Evolutionary conservation across 306 rosid genomes (phyloP).

Genomic region (Cicer bijugum): DNA sequence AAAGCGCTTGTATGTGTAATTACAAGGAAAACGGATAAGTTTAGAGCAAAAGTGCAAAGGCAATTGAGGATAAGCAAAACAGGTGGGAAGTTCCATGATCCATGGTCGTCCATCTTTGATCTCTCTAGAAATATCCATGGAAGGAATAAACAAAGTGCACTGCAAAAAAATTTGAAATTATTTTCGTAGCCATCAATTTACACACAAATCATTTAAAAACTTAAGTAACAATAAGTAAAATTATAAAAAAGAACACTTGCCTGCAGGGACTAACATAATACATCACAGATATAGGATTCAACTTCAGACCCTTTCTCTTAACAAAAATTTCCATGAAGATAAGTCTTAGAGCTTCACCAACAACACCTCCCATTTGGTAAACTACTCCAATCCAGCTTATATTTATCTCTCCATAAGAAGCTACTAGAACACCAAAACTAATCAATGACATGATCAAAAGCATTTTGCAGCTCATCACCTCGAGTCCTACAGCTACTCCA

Average conservation of each 20-base stretch:
- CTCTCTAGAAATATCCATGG: slow-evolving; percentile 98
- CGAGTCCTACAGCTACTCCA: slow-evolving; percentile 96
- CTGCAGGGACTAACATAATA: slow-evolving; percentile 99
- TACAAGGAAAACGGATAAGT: slow-evolving; percentile 97
- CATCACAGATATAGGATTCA: slow-evolving; percentile 93
- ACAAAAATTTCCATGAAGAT: slow-evolving; percentile 98
- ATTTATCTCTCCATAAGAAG: slow-evolving; percentile 93
- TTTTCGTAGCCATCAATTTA: slow-evolving; percentile 27
- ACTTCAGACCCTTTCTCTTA: slow-evolving; percentile 91
- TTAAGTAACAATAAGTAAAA: slow-evolving; percentile 3
- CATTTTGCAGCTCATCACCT: slow-evolving; percentile 93
- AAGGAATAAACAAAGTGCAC: slow-evolving; percentile 88
- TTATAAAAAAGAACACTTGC: slow-evolving; percentile 49
- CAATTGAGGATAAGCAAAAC: slow-evolving; percentile 77
- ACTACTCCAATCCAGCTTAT: slow-evolving; percentile 97
- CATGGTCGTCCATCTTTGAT: slow-evolving; percentile 81
- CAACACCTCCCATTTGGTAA: slow-evolving; percentile 99
- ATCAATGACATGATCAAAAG: slow-evolving; percentile 93
- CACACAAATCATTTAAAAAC: slow-evolving; percentile 16
- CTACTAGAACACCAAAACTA: slow-evolving; percentile 94
- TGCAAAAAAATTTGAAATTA: slow-evolving; percentile 52
- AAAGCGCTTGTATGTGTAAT: slow-evolving; percentile 97
- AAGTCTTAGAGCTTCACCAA: slow-evolving; percentile 97
- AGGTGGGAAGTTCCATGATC: slow-evolving; percentile 88
- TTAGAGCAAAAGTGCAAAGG: slow-evolving; percentile 93